phyloP scores from a whole-genome alignment of 2,329 filamentous ascomycete genomes.

The Teratosphaeria viscida region DNA sequence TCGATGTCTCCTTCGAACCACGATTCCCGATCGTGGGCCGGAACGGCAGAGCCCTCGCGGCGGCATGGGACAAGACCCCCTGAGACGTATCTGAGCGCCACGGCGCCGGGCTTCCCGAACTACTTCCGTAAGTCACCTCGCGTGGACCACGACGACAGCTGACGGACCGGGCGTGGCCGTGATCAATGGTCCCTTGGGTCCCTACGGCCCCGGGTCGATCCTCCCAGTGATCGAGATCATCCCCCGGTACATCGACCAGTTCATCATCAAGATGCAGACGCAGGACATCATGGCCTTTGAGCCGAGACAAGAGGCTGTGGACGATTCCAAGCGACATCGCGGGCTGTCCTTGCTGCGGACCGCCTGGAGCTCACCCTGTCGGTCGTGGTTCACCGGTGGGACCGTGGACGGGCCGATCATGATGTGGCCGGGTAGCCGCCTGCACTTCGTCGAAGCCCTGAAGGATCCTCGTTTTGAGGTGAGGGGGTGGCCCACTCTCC shows the following conservation, averaged over 20 bases:
- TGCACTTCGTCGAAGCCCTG: conserved; percentile 11
- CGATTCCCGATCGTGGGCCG: conserved; percentile 6
- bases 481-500: not conserved
- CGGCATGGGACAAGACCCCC: conserved; percentile 7
- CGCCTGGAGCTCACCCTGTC: conserved; percentile 8
- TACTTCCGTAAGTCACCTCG: conserved; percentile 2
- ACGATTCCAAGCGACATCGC: conserved; percentile 7
- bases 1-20: conserved; percentile 21
- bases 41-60: conserved; percentile 6
- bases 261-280: conserved; percentile 11
- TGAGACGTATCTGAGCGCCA: conserved; percentile 6
- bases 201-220: conserved; percentile 8
- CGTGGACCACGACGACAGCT: not conserved
- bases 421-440: conserved; percentile 17
- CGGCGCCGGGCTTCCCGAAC: conserved; percentile 8
- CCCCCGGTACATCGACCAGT: conserved; percentile 8
- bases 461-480: conserved; percentile 1
- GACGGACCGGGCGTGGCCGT: not conserved
- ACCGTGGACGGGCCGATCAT: conserved; percentile 21
- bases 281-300: conserved; percentile 9
- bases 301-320: conserved; percentile 4
- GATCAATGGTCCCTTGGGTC: conserved; percentile 9
- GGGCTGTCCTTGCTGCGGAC: conserved; percentile 7
- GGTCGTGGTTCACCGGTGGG: conserved; percentile 21
- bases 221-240: conserved; percentile 9